Evolutionary conservation across 495 filamentous ascomycete genomes (phyloP), one percentile per base, ranked within the genome.

Genomic region (Tricharina praecox): DNA sequence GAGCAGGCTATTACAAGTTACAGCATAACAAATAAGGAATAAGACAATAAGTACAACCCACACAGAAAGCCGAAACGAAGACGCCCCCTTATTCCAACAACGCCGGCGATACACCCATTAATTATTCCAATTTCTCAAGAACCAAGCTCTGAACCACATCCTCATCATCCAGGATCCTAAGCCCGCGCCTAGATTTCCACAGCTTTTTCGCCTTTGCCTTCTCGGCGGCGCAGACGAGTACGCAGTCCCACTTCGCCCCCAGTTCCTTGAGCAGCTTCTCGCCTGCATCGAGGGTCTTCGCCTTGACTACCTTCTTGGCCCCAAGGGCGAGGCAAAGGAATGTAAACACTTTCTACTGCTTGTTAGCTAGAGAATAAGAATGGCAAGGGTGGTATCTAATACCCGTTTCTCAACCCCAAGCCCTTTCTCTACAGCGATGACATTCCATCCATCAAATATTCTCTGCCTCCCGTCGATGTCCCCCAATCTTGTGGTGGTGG

Each of bases 91-190:
- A n/a, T n/a, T n/a, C n/a, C n/a, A n/a, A n/a, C n/a, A n/a, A n/a
- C n/a, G n/a, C n/a, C n/a, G n/a, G n/a, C n/a, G n/a, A n/a, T n/a
- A n/a, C n/a, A n/a, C n/a, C n/a, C n/a, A n/a, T n/a, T n/a, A n/a
- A n/a, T n/a, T n/a, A n/a, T n/a, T n/a, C n/a, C n/a, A n/a, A n/a
- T 32, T 18, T 43, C 20, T 87, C 90, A 45, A 94, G 56, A 51
- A 97, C 95, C 50, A 96, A 65, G 61, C 86, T 95, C 67, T 97
- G 92, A 48, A 93, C 78, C 24, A 96, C 74, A 59, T 84, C 76
- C 59, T 96, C 87, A 65, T 93, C 83, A 25, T 78, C 79, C 36
- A 93, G 71, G 49, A 84, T 59, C 59, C 70, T 72, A 30, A 79
- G 66, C 54, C 62, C 69, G 3, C n/a, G 2, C 50, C 35, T 53